Base-by-base conservation (phyloP, 1,284 basidiomycete species). In the Ustilago shanxiensis region DNA sequence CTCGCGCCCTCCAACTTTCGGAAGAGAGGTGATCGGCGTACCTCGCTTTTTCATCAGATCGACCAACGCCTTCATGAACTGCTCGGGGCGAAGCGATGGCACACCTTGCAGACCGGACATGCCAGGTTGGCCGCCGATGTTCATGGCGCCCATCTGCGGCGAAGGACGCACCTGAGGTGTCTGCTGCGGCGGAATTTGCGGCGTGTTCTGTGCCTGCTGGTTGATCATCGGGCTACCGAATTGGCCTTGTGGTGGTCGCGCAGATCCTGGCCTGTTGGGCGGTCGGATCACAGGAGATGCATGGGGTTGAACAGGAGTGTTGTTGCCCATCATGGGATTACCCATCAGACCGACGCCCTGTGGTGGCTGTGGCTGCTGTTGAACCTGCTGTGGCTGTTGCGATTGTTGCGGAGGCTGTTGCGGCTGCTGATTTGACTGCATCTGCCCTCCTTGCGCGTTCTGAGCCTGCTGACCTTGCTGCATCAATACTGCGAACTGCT, bases 41-140 rank as follows among this genome's bases (percentile, higher is more conserved):
- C 80, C 79, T 5, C 79, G 80, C 58, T 82, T 79, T 39, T 72
- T 73, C 79, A 82, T 79, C 13, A 84, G 57, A 41, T 84, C 83
- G 39, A 68, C 53, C 14, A 85, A 68, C 1, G 82, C 82, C 35
- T 83, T 80, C 60, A 75, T 79, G 64, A 85, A 85, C 41, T 84
- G 80, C 57, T 84, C 83, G 8, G 77, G 80, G 4, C 75, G 63
- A 24, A 83, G 54, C 16, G 76, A 59, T 18, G 77, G 59, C 3
- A 77, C 67, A 8, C 79, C 67, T 47, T 73, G 70, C 26, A 72
- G 33, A 49, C 72, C 65, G n/a, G 64, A 39, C 60, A 70, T 65
- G 64, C 67, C 64, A 18, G 66, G 28, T 54, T 73, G 68, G 1
- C 54, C 61, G 13, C 29, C 70, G 2, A 69, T 57, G 44, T 66